Evolutionary conservation across 1,284 basidiomycete species (phyloP), one percentile per base, ranked within the genome.

Genomic region (Afroboletus lepidellus): DNA sequence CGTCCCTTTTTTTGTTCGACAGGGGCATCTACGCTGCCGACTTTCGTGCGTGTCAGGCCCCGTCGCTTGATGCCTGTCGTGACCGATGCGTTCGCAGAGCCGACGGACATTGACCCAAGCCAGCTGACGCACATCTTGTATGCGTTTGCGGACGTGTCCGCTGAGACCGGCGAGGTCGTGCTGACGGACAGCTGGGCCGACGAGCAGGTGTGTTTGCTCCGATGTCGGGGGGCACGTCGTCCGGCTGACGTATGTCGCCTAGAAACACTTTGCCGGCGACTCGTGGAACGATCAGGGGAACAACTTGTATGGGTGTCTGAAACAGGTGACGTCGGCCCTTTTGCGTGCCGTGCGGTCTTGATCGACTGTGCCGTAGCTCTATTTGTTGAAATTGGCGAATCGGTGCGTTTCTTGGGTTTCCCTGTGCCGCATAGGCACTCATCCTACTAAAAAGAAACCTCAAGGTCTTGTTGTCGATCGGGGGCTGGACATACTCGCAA

Each of bases 261-360:
- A 87, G 85, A 86, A 85, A 80, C 85, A 82, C 60, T 87, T 77
- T 59, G 72, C 80, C 3, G 73, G 74, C 3, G 85, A 86, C 57
- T 81, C 80, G 9, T 85, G 81, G 82, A 65, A 69, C 57, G 77
- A 89, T 55, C 54, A 73, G 0, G 89, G 84, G 45, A 88, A 83
- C 63, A 92, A 93, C 64, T 72, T 94, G 8, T 94, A 93, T 60
- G 93, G 93, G 5, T 91, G 88, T 71, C 74, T 97, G 60, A 94
- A 94, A 73, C 91, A 92, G 64, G 80, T 94, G 51, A 25, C 71
- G 24, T 48, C 18, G 25, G 5, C 8, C 33, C 18, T n/a, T 38
- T 8, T 15, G 16, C 21, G 16, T 12, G 30, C 12, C 6, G 8
- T 25, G 25, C n/a, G 5, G 16, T 13, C 30, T 3, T 41, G 3